Conservation (phyloP, 495 filamentous ascomycete genomes). For the Oleoguttula mirabilis region DNA sequence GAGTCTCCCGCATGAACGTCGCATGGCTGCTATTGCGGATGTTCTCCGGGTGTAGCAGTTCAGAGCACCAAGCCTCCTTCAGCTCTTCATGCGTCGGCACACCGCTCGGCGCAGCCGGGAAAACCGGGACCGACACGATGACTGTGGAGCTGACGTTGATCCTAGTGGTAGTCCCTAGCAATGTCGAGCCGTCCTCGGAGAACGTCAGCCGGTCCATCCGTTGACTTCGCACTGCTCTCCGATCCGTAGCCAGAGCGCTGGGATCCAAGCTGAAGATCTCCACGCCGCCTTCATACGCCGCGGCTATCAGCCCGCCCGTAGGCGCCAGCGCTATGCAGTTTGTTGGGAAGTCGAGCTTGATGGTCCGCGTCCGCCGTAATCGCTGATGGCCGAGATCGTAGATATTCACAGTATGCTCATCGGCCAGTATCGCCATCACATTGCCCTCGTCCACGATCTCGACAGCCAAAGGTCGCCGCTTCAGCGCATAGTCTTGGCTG, state of each 20-base stretch:
- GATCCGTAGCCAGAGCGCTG: slow-evolving; percentile 15
- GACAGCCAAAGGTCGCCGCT: slow-evolving; percentile 18
- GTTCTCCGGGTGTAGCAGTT: slow-evolving; percentile 20
- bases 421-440: slow-evolving; percentile 16
- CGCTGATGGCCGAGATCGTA: slow-evolving; percentile 18
- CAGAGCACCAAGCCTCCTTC: slow-evolving; percentile 21
- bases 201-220: slow-evolving; percentile 16
- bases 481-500: slow-evolving; percentile 21
- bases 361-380: slow-evolving; percentile 13
- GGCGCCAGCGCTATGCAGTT: slow-evolving; percentile 19
- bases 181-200: slow-evolving; percentile 18
- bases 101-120: slow-evolving; percentile 9
- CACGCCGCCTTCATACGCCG: slow-evolving; percentile 20
- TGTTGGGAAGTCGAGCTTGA: slow-evolving; percentile 19
- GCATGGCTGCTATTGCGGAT: slow-evolving; percentile 21
- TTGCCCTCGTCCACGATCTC: slow-evolving; percentile 19
- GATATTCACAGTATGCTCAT: slow-evolving; percentile 20
- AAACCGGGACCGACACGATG: slow-evolving; percentile 17
- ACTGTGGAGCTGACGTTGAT: slow-evolving; percentile 20
- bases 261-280: slow-evolving; percentile 19
- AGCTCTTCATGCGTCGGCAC: slow-evolving; percentile 18
- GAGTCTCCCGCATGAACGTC: slow-evolving; percentile 17
- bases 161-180: slow-evolving; percentile 18
- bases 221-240: slow-evolving; percentile 17
- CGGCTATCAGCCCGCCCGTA: slow-evolving; percentile 17